Evolutionary conservation across 768 basidiomycete species (phyloP).

Genomic region (Pleurotus giganteus): DNA sequence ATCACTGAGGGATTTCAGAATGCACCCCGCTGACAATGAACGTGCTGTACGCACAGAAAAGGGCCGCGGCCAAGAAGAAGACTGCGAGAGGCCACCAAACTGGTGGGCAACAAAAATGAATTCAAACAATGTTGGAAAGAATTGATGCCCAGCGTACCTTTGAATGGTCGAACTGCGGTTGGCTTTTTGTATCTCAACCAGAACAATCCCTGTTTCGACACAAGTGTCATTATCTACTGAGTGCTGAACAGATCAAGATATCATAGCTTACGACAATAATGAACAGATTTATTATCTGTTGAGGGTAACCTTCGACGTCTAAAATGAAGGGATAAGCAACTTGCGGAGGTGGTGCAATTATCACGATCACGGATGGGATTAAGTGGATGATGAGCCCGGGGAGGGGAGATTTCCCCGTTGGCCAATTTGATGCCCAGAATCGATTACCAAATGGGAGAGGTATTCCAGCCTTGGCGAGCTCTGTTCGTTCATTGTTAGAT

Average conservation of each 20-base stretch:
- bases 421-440: conserved; percentile 66
- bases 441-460: conserved; percentile 56
- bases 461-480: conserved; percentile 63
- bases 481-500: conserved; percentile 21
- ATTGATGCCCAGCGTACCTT: conserved; percentile 27
- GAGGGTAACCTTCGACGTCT: conserved; percentile 52
- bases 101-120: conserved; percentile 9
- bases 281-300: conserved; percentile 55
- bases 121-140: not conserved
- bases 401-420: conserved; percentile 53
- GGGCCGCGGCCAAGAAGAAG: conserved; percentile 51
- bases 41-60: conserved; percentile 40
- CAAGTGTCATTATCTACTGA: not conserved
- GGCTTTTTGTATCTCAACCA: conserved; percentile 54
- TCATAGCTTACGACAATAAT: conserved; percentile 44
- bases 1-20: conserved; percentile 34
- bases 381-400: conserved; percentile 56
- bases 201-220: conserved; percentile 43
- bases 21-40: not conserved
- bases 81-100: conserved; percentile 57
- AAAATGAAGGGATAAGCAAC: conserved; percentile 63
- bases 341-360: conserved; percentile 48
- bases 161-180: conserved; percentile 48
- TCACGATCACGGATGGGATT: conserved; percentile 54
- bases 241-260: not conserved